A percentile compares a stretch with the other conserved stretches of the same genome.
These are phyloP conservation scores for Cerioporus squamosus DNA, from an alignment of 1,284 basidiomycete species.

Conservation along the genomic window DNA sequence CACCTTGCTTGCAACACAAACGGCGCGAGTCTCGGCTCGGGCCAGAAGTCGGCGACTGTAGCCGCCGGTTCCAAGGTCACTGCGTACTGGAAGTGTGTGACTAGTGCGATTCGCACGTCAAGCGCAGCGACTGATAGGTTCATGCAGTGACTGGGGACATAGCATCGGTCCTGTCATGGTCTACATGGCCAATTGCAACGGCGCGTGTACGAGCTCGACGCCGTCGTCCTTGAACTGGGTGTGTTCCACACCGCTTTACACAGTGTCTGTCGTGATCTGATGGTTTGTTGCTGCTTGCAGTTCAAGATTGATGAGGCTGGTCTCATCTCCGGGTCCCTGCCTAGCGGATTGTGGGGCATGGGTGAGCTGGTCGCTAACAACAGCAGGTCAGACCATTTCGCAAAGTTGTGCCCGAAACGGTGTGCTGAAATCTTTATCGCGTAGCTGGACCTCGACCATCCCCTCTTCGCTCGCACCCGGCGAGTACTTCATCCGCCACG, in stretches of 20 bases:
- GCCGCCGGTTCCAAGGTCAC: constrained; percentile 45
- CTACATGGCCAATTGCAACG: constrained; percentile 42
- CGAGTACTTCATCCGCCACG: constrained; percentile 43
- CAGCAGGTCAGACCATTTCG: no score
- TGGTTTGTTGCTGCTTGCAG: constrained; percentile 22
- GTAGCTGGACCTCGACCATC: constrained; percentile 41
- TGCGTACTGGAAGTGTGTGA: constrained; percentile 43
- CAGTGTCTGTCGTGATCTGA: background rate
- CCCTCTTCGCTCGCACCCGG: constrained; percentile 40
- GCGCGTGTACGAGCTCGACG: constrained; percentile 38
- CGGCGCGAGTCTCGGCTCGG: constrained; percentile 36
- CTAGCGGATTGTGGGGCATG: constrained; percentile 36
- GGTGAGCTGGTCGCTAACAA: constrained; percentile 41
- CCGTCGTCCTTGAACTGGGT: constrained; percentile 42
- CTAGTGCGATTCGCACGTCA: background rate
- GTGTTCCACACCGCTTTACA: background rate
- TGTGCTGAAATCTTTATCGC: background rate
- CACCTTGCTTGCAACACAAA: constrained; percentile 40
- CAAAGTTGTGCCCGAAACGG: background rate
- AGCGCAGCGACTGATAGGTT: background rate
- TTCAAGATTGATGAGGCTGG: constrained; percentile 46
- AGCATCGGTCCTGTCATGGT: constrained; percentile 40
- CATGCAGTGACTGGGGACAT: constrained; percentile 36
- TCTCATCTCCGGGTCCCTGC: constrained; percentile 40
- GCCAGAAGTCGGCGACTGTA: constrained; percentile 42